Evolutionary conservation across 2,329 filamentous ascomycete species (phyloP), one percentile per base, ranked within the genome.

Genomic region (Botrytis byssoidea): DNA sequence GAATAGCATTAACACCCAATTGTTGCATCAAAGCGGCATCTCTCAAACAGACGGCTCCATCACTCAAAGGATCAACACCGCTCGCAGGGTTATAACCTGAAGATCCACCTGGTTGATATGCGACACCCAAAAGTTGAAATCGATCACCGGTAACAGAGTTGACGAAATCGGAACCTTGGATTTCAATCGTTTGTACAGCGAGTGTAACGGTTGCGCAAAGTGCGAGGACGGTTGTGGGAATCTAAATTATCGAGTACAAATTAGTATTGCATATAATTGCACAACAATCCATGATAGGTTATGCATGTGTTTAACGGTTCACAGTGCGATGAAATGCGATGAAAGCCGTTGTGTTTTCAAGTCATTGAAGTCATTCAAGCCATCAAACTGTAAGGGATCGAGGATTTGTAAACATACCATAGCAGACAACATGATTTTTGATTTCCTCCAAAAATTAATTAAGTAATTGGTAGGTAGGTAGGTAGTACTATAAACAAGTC

Each of bases 101-200:
- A 75, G 87, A 88, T 76, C 90, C 90, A 75, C 89, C 90, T 61
- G 90, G 90, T 81, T 92, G 90, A 83, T 92, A 92, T 80, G 90
- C 90, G 77, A 90, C 86, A 77, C 90, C 90, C 69, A 91, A 86
- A 74, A 92, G 85, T 83, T 91, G 88, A 83, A 91, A 91, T 75
- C 86, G 86, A 79, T 88, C 84, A 74, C 88, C 88, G 35, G 85
- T 88, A 74, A 83, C 82, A 60, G 87, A 83, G 82, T 91, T 89
- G 81, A 91, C 84, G 74, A 92, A 90, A 79, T 89, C 84, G 74
- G 84, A 85, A 77, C 88, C 88, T 74, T 87, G 79, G 75, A 90
- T 85, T 74, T 86, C 84, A 70, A 92, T 85, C 16, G 88, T 82
- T 74, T 85, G 85, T 70, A 92, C 88, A 70, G 90, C 90, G 70